Conservation (phyloP, 345 rosid species). For the Eucalyptus regnans region DNA sequence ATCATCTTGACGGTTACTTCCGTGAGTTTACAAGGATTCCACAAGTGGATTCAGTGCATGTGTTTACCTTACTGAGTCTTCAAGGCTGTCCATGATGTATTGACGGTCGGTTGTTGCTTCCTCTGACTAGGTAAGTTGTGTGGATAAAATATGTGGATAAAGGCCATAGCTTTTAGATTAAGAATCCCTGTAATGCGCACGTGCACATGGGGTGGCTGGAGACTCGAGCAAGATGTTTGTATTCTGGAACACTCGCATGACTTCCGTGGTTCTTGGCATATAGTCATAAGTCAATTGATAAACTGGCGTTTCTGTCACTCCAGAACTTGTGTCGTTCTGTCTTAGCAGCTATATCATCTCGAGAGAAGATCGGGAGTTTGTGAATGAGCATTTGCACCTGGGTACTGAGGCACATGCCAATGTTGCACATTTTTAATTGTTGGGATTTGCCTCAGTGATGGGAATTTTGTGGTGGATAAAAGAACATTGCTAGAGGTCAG, state of each 20-base stretch:
- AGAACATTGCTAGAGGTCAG: not conserved
- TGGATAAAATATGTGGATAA: not conserved
- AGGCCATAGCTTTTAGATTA: not conserved
- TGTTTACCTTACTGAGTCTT: not conserved
- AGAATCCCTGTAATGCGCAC: not conserved
- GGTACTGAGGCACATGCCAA: not conserved
- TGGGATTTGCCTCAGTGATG: not conserved
- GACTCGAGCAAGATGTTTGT: not conserved
- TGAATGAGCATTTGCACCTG: not conserved
- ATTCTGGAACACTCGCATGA: not conserved
- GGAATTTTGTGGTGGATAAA: not conserved
- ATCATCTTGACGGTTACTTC: not conserved
- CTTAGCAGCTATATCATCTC: not conserved
- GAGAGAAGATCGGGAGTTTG: not conserved
- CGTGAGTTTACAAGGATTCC: not conserved
- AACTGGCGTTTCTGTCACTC: not conserved
- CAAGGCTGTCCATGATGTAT: not conserved
- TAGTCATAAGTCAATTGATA: not conserved
- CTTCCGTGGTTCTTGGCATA: not conserved
- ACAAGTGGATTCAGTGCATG: not conserved
- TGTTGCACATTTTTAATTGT: not conserved
- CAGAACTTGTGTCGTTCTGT: not conserved
- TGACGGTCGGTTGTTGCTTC: not conserved
- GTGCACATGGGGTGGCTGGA: not conserved
- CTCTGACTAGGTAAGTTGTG: not conserved